Conservation (phyloP, 2,329 filamentous ascomycete species). For the Talaromyces albobiverticillius region DNA sequence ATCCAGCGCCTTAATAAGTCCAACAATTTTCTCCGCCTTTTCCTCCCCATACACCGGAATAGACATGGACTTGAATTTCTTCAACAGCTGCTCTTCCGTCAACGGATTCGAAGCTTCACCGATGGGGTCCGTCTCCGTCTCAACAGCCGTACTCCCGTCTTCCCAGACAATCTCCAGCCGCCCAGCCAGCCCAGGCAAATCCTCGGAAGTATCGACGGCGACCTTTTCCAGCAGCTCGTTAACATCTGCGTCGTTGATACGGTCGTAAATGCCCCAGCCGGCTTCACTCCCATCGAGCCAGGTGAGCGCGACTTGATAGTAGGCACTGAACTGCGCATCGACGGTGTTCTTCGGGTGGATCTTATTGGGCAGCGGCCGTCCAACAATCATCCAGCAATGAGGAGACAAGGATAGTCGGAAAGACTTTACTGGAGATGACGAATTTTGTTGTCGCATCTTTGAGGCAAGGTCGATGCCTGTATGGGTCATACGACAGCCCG, state of each 20-base stretch:
- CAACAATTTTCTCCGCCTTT: background rate
- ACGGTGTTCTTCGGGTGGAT: constrained; percentile 33
- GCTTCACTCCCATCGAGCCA: constrained; percentile 10
- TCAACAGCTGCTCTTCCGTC: background rate
- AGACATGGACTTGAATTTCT: background rate
- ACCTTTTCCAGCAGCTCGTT: background rate
- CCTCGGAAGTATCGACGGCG: background rate
- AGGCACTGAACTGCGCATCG: constrained; percentile 35
- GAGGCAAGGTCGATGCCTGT: background rate
- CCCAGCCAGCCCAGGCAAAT: background rate
- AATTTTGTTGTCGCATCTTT: background rate
- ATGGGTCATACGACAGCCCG: constrained; percentile 1
- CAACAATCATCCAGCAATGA: constrained; percentile 21
- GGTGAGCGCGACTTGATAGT: constrained; percentile 29
- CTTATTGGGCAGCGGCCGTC: constrained; percentile 33
- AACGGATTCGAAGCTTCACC: background rate
- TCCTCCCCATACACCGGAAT: background rate
- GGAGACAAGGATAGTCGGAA: background rate
- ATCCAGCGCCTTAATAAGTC: too few relatives aligned
- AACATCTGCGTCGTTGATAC: background rate
- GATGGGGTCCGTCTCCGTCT: background rate
- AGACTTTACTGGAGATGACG: background rate
- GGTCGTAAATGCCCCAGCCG: background rate
- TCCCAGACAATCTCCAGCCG: background rate
- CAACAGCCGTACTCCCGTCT: background rate